Percentiles rank a stretch among this genome's conserved stretches.
Conservation (phyloP, 225 moss, liverwort and hornwort genomes). For the Ulota crispa region DNA sequence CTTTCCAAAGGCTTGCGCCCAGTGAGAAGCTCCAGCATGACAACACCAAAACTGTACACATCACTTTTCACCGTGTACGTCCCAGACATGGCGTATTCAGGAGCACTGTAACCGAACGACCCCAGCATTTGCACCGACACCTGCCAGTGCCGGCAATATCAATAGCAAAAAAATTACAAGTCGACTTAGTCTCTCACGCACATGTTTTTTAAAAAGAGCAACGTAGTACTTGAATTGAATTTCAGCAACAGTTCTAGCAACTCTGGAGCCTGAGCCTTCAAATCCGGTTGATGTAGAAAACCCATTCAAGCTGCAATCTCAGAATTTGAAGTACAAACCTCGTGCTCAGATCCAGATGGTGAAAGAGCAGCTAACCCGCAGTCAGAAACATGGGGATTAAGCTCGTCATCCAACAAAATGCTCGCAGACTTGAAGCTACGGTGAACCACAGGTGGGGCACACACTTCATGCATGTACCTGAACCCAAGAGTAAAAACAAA, state of each 20-base stretch:
- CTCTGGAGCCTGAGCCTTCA: background rate
- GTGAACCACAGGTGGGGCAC: constrained; percentile 69
- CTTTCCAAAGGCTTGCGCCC: constrained; percentile 65
- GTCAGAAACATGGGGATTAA: constrained; percentile 72
- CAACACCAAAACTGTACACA: constrained; percentile 75
- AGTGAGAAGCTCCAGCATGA: constrained; percentile 66
- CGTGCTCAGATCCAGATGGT: constrained; percentile 59
- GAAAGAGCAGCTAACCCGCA: constrained; percentile 68
- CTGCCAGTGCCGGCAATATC: constrained; percentile 22
- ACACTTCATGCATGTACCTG: constrained; percentile 84
- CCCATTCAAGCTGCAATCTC: background rate
- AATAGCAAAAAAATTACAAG: background rate
- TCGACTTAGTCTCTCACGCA: background rate
- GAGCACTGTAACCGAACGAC: constrained; percentile 60
- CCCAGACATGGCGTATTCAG: constrained; percentile 61
- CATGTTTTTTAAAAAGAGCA: background rate
- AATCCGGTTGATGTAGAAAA: background rate
- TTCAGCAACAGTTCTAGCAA: background rate
- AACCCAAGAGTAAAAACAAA: background rate
- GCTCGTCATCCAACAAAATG: constrained; percentile 70
- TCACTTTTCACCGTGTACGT: constrained; percentile 59
- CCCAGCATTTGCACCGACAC: constrained; percentile 69
- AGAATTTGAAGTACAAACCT: constrained; percentile 36
- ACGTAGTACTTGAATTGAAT: background rate
- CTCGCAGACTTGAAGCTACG: constrained; percentile 77